Percentiles rank a stretch among this genome's conserved stretches.
phyloP scores from a whole-genome alignment of 2,329 filamentous ascomycete species.

The Aspergillaceae sp. region DNA sequence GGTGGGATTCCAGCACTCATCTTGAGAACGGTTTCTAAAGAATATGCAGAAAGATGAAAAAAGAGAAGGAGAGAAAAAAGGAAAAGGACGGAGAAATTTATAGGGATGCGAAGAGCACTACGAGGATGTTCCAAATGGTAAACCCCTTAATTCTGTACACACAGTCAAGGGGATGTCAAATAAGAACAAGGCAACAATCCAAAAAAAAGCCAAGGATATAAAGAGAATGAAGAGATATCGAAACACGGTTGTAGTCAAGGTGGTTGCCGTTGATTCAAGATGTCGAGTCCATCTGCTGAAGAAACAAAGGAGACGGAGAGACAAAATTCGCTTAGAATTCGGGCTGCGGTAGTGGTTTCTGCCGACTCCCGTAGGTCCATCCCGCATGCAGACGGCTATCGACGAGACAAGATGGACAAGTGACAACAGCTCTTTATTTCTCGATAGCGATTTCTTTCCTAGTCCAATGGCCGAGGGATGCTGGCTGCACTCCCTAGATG shows the following conservation, averaged over 20 bases:
- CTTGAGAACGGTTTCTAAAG: slow-evolving; percentile 8
- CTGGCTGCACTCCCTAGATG: slow-evolving; percentile 59
- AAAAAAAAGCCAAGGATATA: neutral
- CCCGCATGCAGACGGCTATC: no score
- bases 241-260: no score
- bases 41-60: slow-evolving; percentile 10
- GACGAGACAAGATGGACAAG: no score
- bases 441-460: slow-evolving; percentile 4
- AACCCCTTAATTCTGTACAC: neutral
- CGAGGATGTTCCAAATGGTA: slow-evolving; percentile 1
- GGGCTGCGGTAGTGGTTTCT: neutral
- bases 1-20: slow-evolving; percentile 35
- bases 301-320: neutral
- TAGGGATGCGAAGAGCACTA: slow-evolving; percentile 5
- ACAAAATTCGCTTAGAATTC: neutral
- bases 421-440: neutral
- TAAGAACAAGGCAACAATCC: no score
- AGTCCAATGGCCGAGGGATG: slow-evolving; percentile 10
- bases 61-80: slow-evolving; percentile 9
- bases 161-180: neutral
- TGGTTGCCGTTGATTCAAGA: no score
- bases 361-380: slow-evolving; percentile 1
- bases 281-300: no score
- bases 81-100: slow-evolving; percentile 5
- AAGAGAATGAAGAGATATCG: neutral